phyloP scores from a whole-genome alignment of 2,329 filamentous ascomycete species.

The Arthroderma sp. region DNA sequence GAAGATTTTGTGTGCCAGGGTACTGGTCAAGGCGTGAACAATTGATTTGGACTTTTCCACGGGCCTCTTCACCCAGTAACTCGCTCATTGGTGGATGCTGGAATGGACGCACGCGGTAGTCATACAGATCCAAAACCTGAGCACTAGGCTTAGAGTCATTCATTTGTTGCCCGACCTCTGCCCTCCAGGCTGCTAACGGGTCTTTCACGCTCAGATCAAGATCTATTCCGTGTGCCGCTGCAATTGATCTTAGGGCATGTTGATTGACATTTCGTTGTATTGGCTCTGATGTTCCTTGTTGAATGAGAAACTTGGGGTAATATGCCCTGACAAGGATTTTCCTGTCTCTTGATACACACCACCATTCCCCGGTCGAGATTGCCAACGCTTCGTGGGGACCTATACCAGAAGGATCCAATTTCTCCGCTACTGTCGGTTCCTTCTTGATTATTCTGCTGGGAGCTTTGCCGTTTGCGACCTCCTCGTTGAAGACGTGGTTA shows the following conservation, averaged over 20 bases:
- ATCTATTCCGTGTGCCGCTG: constrained; percentile 41
- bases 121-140: constrained; percentile 28
- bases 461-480: constrained; percentile 49
- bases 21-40: constrained; percentile 26
- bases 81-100: constrained; percentile 27
- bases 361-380: constrained; percentile 28
- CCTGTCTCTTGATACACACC: constrained; percentile 41
- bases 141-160: neutral
- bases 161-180: neutral
- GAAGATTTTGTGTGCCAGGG: constrained; percentile 27
- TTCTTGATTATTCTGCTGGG: constrained; percentile 16
- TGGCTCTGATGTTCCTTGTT: constrained; percentile 18
- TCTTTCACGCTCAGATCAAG: constrained; percentile 60
- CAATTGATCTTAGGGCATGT: constrained; percentile 49
- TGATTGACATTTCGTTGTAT: constrained; percentile 37
- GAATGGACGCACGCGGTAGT: constrained; percentile 27
- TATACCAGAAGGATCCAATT: constrained; percentile 1
- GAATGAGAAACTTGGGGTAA: constrained; percentile 40
- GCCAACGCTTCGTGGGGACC: constrained; percentile 15
- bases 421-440: neutral
- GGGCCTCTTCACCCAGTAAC: constrained; percentile 13
- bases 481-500: constrained; percentile 70
- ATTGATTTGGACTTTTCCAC: constrained; percentile 16
- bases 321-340: constrained; percentile 56
- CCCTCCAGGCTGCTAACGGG: constrained; percentile 39